Evolutionary conservation across 2,329 filamentous ascomycete species (phyloP).

Genomic region (Epichloe festucae): DNA sequence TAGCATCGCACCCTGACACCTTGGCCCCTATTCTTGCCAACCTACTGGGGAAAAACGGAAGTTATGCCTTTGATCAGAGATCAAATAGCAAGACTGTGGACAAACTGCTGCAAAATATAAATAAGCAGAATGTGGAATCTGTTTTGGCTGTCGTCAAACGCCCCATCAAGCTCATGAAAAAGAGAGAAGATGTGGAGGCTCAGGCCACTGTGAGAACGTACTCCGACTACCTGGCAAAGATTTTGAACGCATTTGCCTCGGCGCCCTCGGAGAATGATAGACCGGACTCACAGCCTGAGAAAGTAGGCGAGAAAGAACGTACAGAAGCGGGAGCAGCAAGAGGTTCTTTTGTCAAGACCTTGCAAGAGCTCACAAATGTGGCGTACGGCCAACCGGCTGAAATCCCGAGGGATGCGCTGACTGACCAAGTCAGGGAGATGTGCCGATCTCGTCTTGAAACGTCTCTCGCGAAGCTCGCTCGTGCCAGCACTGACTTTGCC

Average conservation of each 20-base stretch:
- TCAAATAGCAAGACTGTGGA: conserved; percentile 81
- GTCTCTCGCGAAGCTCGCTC: conserved; percentile 44
- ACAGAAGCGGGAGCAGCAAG: conserved; percentile 16
- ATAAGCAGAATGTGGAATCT: conserved; percentile 39
- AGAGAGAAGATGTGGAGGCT: conserved; percentile 16
- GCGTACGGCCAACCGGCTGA: conserved; percentile 38
- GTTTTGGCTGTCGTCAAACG: conserved; percentile 35
- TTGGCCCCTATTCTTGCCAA: conserved; percentile 49
- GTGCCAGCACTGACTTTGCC: conserved; percentile 37
- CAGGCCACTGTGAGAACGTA: conserved; percentile 32
- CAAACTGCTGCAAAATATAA: conserved; percentile 50
- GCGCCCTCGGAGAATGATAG: conserved; percentile 3
- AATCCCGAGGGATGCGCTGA: conserved; percentile 30
- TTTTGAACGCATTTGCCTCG: conserved; percentile 27
- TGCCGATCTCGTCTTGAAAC: conserved; percentile 45
- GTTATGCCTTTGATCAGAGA: conserved; percentile 70
- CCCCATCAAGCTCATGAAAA: conserved; percentile 22
- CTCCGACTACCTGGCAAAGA: conserved; percentile 40
- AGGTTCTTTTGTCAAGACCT: conserved; percentile 23
- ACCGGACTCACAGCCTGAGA: not conserved
- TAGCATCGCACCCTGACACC: conserved; percentile 45
- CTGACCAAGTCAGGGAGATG: conserved; percentile 38
- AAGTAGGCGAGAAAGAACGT: conserved; percentile 4
- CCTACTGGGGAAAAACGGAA: conserved; percentile 57
- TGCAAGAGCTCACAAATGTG: conserved; percentile 40